These are phyloP conservation scores for Exophiala spinifera DNA, from an alignment of 2,329 filamentous ascomycete species.

Conservation along the genomic window DNA sequence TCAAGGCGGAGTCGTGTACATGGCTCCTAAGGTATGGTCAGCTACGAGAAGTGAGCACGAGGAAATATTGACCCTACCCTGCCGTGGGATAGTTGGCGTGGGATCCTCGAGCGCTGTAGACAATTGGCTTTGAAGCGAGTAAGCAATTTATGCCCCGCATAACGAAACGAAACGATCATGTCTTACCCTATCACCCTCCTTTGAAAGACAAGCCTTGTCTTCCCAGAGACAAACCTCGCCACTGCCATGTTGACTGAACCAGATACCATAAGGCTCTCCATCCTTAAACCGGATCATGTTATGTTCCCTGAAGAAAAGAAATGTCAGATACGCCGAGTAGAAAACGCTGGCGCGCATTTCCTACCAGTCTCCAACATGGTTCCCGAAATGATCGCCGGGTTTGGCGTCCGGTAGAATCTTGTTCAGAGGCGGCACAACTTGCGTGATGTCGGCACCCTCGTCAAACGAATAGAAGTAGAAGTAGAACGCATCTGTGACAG, in stretches of 20 bases:
- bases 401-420: conserved; percentile 41
- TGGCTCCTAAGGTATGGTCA: no score
- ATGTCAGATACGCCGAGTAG: neutral
- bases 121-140: conserved; percentile 60
- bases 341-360: neutral
- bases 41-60: conserved; percentile 86
- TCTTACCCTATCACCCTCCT: conserved; percentile 6
- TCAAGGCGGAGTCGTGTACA: conserved; percentile 71
- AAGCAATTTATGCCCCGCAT: neutral
- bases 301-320: conserved; percentile 62
- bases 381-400: conserved; percentile 70
- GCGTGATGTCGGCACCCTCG: conserved; percentile 82
- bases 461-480: conserved; percentile 99
- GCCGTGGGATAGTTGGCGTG: conserved; percentile 74
- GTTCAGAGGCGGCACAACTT: conserved; percentile 48
- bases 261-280: conserved; percentile 67
- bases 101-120: conserved; percentile 86
- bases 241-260: conserved; percentile 61
- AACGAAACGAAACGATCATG: neutral
- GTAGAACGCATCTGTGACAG: conserved; percentile 86
- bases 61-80: conserved; percentile 76
- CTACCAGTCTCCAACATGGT: conserved; percentile 91
- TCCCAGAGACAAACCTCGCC: conserved; percentile 62
- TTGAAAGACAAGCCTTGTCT: conserved; percentile 30
- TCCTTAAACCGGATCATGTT: conserved; percentile 85